A percentile compares a stretch with the other conserved stretches of the same genome.
phyloP scores from a whole-genome alignment of 2,329 filamentous ascomycete species.

The Cryphonectria parasitica region DNA sequence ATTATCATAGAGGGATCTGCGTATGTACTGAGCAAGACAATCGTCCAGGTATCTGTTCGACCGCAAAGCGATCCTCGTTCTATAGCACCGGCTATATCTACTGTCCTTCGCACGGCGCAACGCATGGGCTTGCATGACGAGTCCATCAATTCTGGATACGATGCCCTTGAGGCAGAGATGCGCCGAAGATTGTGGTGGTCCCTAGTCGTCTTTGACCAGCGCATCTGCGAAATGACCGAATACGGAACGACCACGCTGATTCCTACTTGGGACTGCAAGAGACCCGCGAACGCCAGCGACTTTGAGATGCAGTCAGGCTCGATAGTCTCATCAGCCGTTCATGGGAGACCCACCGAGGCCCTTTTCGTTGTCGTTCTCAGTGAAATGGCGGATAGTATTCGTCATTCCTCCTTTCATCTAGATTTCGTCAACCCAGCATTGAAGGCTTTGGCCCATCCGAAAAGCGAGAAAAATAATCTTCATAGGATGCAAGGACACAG shows the following conservation, averaged over 20 bases:
- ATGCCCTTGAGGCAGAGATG: conserved; percentile 59
- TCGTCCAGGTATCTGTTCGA: conserved; percentile 50
- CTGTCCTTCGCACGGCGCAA: conserved; percentile 61
- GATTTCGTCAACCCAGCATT: conserved; percentile 41
- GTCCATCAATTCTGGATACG: conserved; percentile 34
- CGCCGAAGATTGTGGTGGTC: conserved; percentile 67
- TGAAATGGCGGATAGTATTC: conserved; percentile 45
- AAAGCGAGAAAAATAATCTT: too few relatives aligned
- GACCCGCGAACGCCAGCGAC: conserved; percentile 51
- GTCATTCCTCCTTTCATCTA: conserved; percentile 41
- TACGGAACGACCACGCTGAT: conserved; percentile 37
- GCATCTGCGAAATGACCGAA: conserved; percentile 56
- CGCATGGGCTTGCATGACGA: conserved; percentile 61
- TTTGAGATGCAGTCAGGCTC: conserved; percentile 48
- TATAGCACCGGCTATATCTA: conserved; percentile 54
- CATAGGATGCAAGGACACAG: conserved; percentile 25
- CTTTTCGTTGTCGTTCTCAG: conserved; percentile 46
- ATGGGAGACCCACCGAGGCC: conserved; percentile 44
- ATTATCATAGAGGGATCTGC: background rate
- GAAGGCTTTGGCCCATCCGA: conserved; percentile 34
- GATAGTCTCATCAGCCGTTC: conserved; percentile 38
- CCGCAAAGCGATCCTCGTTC: conserved; percentile 51
- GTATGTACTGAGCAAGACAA: background rate
- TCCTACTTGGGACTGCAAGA: conserved; percentile 47
- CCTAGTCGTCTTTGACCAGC: conserved; percentile 59